These are phyloP conservation scores for Bombardia bombarda DNA, from an alignment of 495 filamentous ascomycete genomes.

Conservation along the genomic window DNA sequence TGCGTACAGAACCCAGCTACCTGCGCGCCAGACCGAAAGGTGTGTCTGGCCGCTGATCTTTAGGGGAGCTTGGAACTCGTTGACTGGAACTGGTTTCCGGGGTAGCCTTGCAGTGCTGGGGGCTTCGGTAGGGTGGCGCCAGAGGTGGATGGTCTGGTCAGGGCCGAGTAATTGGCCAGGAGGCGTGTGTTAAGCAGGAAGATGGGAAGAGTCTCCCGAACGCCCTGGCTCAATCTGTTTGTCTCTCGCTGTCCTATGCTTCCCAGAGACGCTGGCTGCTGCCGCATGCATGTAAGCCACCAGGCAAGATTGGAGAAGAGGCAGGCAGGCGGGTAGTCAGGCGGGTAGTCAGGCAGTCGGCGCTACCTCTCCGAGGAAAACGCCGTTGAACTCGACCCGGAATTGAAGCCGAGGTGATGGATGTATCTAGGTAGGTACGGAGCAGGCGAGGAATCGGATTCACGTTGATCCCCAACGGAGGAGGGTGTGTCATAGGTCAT, in stretches of 20 bases:
- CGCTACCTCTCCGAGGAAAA: no score
- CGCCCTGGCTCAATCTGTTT: background rate
- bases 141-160: conserved; percentile 1
- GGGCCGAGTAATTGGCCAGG: conserved; percentile 11
- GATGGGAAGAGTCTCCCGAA: background rate
- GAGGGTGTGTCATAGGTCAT: no score
- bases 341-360: no score
- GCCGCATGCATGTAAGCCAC: background rate
- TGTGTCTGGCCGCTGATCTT: background rate
- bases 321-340: background rate
- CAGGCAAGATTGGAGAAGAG: background rate
- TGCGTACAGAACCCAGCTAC: background rate
- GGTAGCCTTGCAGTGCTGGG: conserved; percentile 8
- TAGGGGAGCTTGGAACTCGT: conserved; percentile 5
- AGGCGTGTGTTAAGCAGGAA: conserved; percentile 3
- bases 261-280: background rate
- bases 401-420: no score
- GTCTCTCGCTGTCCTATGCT: background rate
- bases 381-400: no score
- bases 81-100: conserved; percentile 3
- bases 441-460: no score
- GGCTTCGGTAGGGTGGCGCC: background rate
- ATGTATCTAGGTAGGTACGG: no score
- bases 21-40: background rate
- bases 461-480: no score